Percentiles rank a stretch among this genome's conserved stretches.
phyloP scores from a whole-genome alignment of 176 grass and related monocot genomes.

The Oryza brachyantha region DNA sequence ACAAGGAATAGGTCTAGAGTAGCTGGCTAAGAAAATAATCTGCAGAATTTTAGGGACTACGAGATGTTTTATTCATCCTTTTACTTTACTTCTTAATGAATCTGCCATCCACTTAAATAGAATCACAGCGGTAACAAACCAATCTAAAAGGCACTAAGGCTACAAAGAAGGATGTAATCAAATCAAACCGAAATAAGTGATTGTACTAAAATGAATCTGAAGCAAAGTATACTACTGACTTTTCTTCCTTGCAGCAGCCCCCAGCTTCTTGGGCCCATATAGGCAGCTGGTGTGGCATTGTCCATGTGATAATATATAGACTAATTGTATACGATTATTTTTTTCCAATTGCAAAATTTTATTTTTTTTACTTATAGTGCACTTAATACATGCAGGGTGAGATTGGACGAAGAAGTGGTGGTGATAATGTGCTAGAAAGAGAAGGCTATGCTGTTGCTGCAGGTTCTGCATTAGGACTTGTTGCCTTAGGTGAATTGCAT shows the following conservation, averaged over 20 bases:
- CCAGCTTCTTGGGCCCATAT: neutral
- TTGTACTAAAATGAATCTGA: neutral
- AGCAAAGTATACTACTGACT: neutral
- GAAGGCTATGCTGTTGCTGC: conserved; percentile 99
- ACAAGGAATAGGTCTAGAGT: neutral
- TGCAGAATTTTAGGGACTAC: neutral
- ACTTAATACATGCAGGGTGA: conserved; percentile 59
- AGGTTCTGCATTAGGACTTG: conserved; percentile 86
- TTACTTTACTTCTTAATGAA: neutral
- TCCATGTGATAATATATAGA: neutral
- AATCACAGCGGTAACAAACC: neutral
- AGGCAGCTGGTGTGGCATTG: neutral
- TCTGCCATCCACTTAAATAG: neutral
- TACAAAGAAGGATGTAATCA: neutral
- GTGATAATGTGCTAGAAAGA: conserved; percentile 98
- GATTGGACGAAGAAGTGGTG: conserved; percentile 97
- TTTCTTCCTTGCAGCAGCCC: neutral
- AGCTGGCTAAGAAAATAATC: neutral
- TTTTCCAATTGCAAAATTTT: neutral
- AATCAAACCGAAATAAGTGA: neutral
- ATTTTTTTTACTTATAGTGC: conserved; percentile 1
- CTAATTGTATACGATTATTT: neutral
- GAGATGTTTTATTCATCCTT: neutral
- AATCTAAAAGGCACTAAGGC: neutral
- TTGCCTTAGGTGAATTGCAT: conserved; percentile 77